A percentile compares a stretch with the other conserved stretches of the same genome.
phyloP scores from a whole-genome alignment of 2,329 filamentous ascomycete genomes.

The Thelonectria discophora region DNA sequence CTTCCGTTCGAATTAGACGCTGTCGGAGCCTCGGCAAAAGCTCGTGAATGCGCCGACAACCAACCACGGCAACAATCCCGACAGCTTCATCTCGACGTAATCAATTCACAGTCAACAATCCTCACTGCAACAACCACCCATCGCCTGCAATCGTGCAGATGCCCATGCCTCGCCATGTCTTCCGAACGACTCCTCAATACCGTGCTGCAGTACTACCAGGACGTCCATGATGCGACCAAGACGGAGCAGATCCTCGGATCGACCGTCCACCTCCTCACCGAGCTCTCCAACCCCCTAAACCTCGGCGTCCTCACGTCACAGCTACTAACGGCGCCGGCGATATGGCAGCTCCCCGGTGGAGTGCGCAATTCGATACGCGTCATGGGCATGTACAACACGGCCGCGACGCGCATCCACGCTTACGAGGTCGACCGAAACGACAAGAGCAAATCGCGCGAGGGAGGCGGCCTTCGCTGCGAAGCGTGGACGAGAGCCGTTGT shows the following conservation, averaged over 20 bases:
- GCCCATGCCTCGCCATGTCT: slow-evolving; percentile 60
- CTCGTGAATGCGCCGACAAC: slow-evolving; percentile 34
- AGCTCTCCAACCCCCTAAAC: slow-evolving; percentile 78
- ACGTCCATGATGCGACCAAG: slow-evolving; percentile 59
- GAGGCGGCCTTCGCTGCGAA: slow-evolving; percentile 58
- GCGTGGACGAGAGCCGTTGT: slow-evolving; percentile 66
- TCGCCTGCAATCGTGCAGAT: neutral
- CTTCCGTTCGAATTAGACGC: slow-evolving; percentile 36
- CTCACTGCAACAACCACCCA: slow-evolving; percentile 8
- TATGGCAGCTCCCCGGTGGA: slow-evolving; percentile 71
- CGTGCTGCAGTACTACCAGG: slow-evolving; percentile 68
- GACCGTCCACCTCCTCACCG: slow-evolving; percentile 72
- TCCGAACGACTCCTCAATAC: slow-evolving; percentile 73
- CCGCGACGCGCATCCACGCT: slow-evolving; percentile 63
- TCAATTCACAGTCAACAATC: neutral
- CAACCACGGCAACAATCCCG: slow-evolving; percentile 32
- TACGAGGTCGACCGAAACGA: slow-evolving; percentile 54
- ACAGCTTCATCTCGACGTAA: slow-evolving; percentile 19
- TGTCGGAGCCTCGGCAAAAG: slow-evolving; percentile 44
- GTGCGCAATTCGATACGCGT: slow-evolving; percentile 71
- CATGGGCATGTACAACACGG: slow-evolving; percentile 76
- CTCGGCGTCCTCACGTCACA: slow-evolving; percentile 77
- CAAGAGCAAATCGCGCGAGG: slow-evolving; percentile 45
- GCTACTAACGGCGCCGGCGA: slow-evolving; percentile 73
- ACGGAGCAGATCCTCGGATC: slow-evolving; percentile 70